Base-by-base conservation (phyloP, 768 basidiomycete genomes). In the Pholiota conissans region DNA sequence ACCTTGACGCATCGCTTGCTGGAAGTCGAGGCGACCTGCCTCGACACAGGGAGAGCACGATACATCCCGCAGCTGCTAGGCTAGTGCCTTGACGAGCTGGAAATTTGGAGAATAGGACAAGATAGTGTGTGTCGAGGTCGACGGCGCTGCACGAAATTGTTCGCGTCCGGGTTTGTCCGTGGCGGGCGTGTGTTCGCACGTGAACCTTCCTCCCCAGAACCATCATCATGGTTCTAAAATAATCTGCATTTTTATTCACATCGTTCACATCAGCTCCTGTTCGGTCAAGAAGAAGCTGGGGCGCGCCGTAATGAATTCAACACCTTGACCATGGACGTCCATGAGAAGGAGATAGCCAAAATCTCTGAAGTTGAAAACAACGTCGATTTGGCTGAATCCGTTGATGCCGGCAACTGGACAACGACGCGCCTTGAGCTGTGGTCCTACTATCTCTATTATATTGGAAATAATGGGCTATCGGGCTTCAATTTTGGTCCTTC, bases 401-500 rank as follows among this genome's bases (percentile, higher is more conserved):
- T 16, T 16, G 9, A 42, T 28, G 27, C 52, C 35, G 42, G 46
- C 18, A 46, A 61, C 47, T 72, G 66, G 64, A 76, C 73, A 5
- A 86, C 84, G 1, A 77, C 76, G 14, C 78, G 76, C 14, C 61
- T 63, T 6, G 84, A 85, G 61, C 76, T 85, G 20, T 85, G 81
- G 82, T 73, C 83, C 1, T 85, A 83, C 67, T 86, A 86, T 68
- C 63, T 84, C 26, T 86, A 83, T 59, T 86, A 84, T 53, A 65
- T 85, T 34, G 87, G 87, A 29, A 89, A 89, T 58, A 89, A 83
- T 50, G 87, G 87, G 7, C 71, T 89, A 27, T 81, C 85, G 1
- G 86, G 84, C 6, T 85, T 87, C 76, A 87, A 87, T 63, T 87
- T 86, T 67, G 87, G 86, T 4, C 88, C 87, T 0, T 87, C 85